These are phyloP conservation scores for Hypomontagnella monticulosa DNA, from an alignment of 495 filamentous ascomycete species.

Conservation along the genomic window DNA sequence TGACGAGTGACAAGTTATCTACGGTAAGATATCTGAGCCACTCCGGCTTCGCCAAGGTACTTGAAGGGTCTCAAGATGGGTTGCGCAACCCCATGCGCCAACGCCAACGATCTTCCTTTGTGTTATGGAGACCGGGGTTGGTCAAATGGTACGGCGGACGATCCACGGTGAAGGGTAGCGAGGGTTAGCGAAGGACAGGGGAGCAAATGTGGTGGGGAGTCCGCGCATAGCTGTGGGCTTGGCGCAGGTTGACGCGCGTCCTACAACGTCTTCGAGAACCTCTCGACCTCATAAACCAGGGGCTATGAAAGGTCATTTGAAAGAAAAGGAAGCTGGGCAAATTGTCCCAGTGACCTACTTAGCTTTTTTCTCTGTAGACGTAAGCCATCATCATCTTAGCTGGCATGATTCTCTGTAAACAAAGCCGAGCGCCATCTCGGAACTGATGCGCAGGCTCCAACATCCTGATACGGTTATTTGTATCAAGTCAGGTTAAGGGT, in stretches of 20 bases:
- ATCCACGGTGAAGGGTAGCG: conserved; percentile 15
- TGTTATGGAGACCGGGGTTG: conserved; percentile 22
- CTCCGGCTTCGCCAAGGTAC: conserved; percentile 28
- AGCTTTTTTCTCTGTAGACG: conserved; percentile 7
- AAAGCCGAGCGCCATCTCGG: conserved; percentile 12
- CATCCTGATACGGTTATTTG: conserved; percentile 34
- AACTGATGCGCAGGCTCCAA: conserved; percentile 5
- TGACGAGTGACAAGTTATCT: conserved; percentile 15
- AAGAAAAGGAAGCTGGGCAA: conserved; percentile 14
- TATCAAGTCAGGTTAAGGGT: conserved; percentile 21
- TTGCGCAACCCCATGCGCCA: conserved; percentile 17
- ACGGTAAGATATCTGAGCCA: conserved; percentile 39
- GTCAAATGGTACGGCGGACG: conserved; percentile 6
- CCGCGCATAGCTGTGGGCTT: conserved; percentile 31
- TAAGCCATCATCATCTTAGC: conserved; percentile 27
- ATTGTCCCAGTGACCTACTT: not conserved
- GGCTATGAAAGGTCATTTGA: conserved; percentile 12
- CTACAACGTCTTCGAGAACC: conserved; percentile 17
- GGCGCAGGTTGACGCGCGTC: conserved; percentile 41
- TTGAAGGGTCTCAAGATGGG: conserved; percentile 11
- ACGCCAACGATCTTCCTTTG: not conserved
- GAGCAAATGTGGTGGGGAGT: conserved; percentile 31
- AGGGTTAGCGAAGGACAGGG: conserved; percentile 2
- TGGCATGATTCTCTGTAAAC: conserved; percentile 21
- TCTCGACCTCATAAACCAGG: conserved; percentile 12